A percentile compares a stretch with the other conserved stretches of the same genome.
Evolutionary conservation across 768 basidiomycete species (phyloP).

Genomic region (Agrocybe pediades): DNA sequence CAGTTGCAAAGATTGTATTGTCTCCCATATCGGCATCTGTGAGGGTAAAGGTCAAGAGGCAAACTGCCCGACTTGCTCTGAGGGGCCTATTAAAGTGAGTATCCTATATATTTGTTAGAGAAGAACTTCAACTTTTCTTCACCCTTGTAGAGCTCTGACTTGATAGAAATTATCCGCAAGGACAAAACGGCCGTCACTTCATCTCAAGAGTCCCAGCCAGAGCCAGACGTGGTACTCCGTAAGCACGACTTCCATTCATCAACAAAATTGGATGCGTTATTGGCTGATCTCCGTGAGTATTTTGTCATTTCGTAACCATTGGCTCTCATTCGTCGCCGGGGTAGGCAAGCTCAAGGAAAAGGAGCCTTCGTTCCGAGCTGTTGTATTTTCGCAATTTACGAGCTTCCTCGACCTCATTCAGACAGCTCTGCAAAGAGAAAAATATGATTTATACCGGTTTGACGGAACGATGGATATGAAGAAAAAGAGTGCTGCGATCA

Average conservation of each 20-base stretch:
- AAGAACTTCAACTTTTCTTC: neutral
- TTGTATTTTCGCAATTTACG: constrained; percentile 92
- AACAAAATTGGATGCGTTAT: constrained; percentile 87
- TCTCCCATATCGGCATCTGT: constrained; percentile 68
- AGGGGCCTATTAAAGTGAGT: constrained; percentile 64
- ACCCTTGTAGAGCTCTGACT: constrained; percentile 49
- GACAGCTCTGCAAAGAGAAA: constrained; percentile 65
- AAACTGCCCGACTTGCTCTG: constrained; percentile 78
- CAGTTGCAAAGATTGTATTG: constrained; percentile 88
- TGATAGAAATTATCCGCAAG: constrained; percentile 61
- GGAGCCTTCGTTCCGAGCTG: constrained; percentile 78
- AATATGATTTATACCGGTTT: constrained; percentile 73
- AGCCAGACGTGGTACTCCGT: constrained; percentile 57
- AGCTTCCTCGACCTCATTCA: constrained; percentile 86
- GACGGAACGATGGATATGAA: constrained; percentile 93
- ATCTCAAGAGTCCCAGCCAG: constrained; percentile 39
- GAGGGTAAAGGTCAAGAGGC: constrained; percentile 71
- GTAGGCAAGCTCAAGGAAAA: constrained; percentile 68
- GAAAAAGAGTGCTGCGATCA: constrained; percentile 73
- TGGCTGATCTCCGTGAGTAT: constrained; percentile 62
- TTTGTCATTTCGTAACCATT: neutral
- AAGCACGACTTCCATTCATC: constrained; percentile 87
- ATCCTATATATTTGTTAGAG: neutral
- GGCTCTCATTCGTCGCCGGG: no score
- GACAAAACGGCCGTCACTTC: constrained; percentile 22